Conservation (phyloP, 163 green algal genomes). For the Trebouxia gelatinosa region DNA sequence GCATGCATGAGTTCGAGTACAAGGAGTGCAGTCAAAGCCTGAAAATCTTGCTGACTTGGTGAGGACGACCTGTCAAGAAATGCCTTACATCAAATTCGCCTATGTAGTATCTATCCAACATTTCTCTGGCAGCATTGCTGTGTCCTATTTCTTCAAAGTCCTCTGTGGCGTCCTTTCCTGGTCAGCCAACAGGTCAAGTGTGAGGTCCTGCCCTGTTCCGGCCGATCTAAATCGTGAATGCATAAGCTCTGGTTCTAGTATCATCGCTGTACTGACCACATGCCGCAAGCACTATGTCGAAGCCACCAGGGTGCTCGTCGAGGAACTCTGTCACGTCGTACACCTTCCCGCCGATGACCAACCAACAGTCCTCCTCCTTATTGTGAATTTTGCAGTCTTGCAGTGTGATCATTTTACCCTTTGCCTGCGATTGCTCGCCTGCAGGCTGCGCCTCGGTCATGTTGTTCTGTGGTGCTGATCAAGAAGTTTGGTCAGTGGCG, state of each 20-base stretch:
- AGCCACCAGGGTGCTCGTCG: slow-evolving; percentile 94
- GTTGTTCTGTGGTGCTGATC: no score
- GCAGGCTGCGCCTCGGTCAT: background rate
- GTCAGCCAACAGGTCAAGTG: background rate
- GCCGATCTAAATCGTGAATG: background rate
- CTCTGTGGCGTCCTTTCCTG: slow-evolving; percentile 87
- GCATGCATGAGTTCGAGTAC: background rate
- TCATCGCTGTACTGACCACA: background rate
- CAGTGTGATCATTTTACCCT: slow-evolving; percentile 33
- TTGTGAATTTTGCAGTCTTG: slow-evolving; percentile 63
- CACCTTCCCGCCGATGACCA: slow-evolving; percentile 71
- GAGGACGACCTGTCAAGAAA: background rate
- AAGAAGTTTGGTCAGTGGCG: no score
- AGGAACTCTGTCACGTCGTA: slow-evolving; percentile 95
- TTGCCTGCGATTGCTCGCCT: background rate
- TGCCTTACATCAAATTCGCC: slow-evolving; percentile 66
- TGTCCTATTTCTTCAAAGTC: slow-evolving; percentile 96
- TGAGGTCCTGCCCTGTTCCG: no score
- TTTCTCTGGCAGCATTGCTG: slow-evolving; percentile 79
- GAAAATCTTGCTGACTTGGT: background rate
- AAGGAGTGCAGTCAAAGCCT: background rate
- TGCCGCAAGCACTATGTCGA: slow-evolving; percentile 85
- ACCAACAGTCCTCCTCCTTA: slow-evolving; percentile 77
- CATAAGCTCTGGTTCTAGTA: background rate
- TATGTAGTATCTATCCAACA: slow-evolving; percentile 86